Evolutionary conservation across 2,329 filamentous ascomycete species (phyloP).

Genomic region (Geosmithia flava): DNA sequence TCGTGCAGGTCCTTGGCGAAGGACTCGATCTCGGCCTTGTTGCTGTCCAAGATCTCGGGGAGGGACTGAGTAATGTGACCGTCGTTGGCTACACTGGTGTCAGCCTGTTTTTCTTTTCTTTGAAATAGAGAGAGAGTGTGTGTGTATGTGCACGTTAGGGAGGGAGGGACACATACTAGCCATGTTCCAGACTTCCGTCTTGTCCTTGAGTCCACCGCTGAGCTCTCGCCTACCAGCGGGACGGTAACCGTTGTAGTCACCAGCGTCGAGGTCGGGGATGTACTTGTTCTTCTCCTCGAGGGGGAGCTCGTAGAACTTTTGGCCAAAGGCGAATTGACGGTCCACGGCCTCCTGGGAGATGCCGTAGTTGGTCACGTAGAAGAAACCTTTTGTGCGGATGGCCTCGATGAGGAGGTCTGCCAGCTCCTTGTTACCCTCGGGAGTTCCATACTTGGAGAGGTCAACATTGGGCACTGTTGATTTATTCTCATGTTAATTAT

Average conservation of each 20-base stretch:
- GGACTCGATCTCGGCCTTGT: constrained; percentile 40
- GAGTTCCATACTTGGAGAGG: constrained; percentile 17
- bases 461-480: constrained; percentile 18
- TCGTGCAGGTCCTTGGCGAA: constrained; percentile 40
- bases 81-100: constrained; percentile 11
- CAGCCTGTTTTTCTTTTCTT: neutral
- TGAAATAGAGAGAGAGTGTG: neutral
- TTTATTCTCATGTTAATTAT: neutral
- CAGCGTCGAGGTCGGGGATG: constrained; percentile 28
- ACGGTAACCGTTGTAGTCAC: constrained; percentile 45
- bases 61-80: constrained; percentile 16
- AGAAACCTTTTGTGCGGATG: constrained; percentile 30
- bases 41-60: constrained; percentile 31
- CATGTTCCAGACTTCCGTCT: constrained; percentile 25
- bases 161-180: constrained; percentile 12
- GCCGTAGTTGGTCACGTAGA: constrained; percentile 50
- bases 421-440: constrained; percentile 15
- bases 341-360: constrained; percentile 45
- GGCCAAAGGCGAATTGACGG: constrained; percentile 44
- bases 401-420: constrained; percentile 17
- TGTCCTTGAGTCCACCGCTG: constrained; percentile 24
- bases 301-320: constrained; percentile 39
- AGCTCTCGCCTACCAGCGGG: constrained; percentile 27
- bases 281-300: constrained; percentile 49
- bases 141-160: too few relatives aligned